Percentiles rank a stretch among this genome's conserved stretches.
Conservation (phyloP, 164 flowering plant species). For the Hamamelis virginiana region DNA sequence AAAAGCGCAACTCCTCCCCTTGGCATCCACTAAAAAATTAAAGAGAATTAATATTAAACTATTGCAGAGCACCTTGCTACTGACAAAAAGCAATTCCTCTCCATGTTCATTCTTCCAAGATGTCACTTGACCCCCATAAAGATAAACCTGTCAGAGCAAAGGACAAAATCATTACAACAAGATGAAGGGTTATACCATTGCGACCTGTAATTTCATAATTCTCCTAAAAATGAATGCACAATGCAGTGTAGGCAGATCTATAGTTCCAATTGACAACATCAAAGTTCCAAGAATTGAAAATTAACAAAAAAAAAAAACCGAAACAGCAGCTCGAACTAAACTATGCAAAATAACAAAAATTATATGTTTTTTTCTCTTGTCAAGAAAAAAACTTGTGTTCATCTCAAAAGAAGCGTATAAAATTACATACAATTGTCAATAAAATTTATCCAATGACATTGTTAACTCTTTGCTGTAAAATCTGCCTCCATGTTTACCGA, state of each 20-base stretch:
- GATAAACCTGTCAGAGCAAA: conserved; percentile 49
- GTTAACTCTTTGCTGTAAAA: too few species aligned
- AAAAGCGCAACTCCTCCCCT: too few species aligned
- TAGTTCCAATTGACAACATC: neutral
- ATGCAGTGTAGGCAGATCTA: neutral
- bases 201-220: neutral
- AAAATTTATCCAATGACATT: too few species aligned
- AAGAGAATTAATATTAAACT: neutral
- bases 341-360: too few species aligned
- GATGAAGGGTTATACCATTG: neutral
- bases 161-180: neutral
- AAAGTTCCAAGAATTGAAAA: too few species aligned
- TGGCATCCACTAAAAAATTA: neutral
- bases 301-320: too few species aligned
- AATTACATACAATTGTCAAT: too few species aligned
- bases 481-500: too few species aligned
- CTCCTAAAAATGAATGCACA: neutral
- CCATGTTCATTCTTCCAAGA: conserved; percentile 96
- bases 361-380: too few species aligned
- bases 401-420: too few species aligned
- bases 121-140: conserved; percentile 89
- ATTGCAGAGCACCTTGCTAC: conserved; percentile 57
- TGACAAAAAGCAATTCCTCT: conserved; percentile 87
- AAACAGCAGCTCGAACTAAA: too few species aligned
- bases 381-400: too few species aligned